Base-by-base conservation (phyloP, 1,139 yeast genomes). In the Blastobotrys capitulatus region DNA sequence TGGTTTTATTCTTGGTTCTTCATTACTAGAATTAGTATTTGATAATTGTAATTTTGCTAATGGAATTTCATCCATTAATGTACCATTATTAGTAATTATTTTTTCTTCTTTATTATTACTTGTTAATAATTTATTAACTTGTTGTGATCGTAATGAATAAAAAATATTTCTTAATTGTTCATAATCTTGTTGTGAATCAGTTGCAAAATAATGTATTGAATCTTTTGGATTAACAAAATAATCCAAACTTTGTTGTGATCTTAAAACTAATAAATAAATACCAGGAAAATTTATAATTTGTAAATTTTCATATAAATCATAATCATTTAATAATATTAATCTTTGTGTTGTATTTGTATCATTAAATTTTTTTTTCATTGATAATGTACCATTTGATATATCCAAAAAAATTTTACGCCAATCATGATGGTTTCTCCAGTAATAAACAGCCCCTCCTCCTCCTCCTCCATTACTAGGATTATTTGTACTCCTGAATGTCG, bases 111-210 rank as follows among this genome's bases (percentile, higher is more conserved):
- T 22, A n/a, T 4, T 15, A 19, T 12, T 16, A 12, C 2, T 6
- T 15, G 12, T 32, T 29, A 39, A 22, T 29, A 38, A 29, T 35
- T 49, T 54, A 44, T 53, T 60, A 19, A 49, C 52, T 1, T 54
- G 48, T 38, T 53, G 56, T 19, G 61, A 50, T 27, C 69, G 56
- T 18, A 65, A 52, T 8, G 69, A 59, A 51, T 53, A 64, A 16
- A 63, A 48, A 19, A 64, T 61, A 44, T 64, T 65, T 31, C 66
- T 53, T 41, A 65, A 52, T 39, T 52, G 46, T 34, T 60, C 60
- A 50, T 57, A 62, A 41, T 59, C 62, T 41, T 56, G 51, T 15
- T 55, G 58, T 44, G 60, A 55, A 48, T 58, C 62, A 2, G 66
- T 56, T 20, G 64, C 55, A 16, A 66, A 42, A 38, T 55, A 58